Percentiles rank a stretch among this genome's conserved stretches.
phyloP scores from a whole-genome alignment of 805 yeast genomes.

The Candida pini region DNA sequence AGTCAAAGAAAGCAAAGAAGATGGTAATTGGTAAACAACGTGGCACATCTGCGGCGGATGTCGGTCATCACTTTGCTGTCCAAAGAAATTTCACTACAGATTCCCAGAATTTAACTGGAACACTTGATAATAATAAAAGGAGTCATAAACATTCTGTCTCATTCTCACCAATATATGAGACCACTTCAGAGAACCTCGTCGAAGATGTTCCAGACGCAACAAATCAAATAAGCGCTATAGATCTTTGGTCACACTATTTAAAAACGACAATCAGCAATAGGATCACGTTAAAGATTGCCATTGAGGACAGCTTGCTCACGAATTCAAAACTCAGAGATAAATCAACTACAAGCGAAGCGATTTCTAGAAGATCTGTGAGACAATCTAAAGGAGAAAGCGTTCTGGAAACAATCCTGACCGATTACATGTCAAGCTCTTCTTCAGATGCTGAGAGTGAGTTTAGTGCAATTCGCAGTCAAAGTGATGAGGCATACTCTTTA shows the following conservation, averaged over 20 bases:
- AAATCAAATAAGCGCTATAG: conserved; percentile 9
- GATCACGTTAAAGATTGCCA: conserved; percentile 24
- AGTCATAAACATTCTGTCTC: not conserved
- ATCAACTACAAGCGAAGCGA: not conserved
- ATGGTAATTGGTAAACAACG: not conserved
- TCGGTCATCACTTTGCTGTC: not conserved
- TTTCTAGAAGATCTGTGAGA: not conserved
- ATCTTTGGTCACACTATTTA: conserved; percentile 25
- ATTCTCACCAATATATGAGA: not conserved
- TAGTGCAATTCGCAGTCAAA: conserved; percentile 3
- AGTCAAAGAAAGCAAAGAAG: conserved; percentile 3
- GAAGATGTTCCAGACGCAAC: conserved; percentile 1
- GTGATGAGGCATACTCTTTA: conserved; percentile 7
- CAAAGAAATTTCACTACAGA: not conserved
- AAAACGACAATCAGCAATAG: conserved; percentile 21
- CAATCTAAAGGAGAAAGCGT: conserved; percentile 10
- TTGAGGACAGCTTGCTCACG: conserved; percentile 10
- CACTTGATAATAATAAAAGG: not conserved
- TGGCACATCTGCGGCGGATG: not conserved
- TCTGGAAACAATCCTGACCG: conserved; percentile 13
- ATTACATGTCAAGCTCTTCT: conserved; percentile 8
- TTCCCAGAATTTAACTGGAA: not conserved
- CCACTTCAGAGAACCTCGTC: not conserved
- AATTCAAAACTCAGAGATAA: not conserved
- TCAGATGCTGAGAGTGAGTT: conserved; percentile 8